Evolutionary conservation across 768 basidiomycete genomes (phyloP).

Genomic region (Hypholoma fasciculare): DNA sequence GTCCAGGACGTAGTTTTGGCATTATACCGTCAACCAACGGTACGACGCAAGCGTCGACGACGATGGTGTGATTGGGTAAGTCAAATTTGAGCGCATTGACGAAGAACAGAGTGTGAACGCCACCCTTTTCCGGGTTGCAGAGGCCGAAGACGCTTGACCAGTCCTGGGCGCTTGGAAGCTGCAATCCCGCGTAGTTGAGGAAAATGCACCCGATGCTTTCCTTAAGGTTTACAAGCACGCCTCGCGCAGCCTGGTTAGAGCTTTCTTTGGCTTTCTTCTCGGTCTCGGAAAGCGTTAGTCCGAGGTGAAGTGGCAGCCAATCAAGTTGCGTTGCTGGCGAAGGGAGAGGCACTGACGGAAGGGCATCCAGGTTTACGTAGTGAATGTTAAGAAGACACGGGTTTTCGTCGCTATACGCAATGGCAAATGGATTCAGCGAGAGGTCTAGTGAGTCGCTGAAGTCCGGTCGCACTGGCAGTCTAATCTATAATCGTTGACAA

Average conservation of each 20-base stretch:
- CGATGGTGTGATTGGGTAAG: slow-evolving; percentile 45
- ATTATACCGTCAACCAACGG: slow-evolving; percentile 29
- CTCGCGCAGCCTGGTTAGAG: slow-evolving; percentile 2
- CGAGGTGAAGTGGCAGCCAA: slow-evolving; percentile 26
- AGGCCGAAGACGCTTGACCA: slow-evolving; percentile 21
- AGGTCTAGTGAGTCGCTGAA: slow-evolving; percentile 14
- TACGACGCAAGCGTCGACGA: slow-evolving; percentile 50
- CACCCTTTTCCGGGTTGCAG: slow-evolving; percentile 13
- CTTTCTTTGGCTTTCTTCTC: slow-evolving; percentile 13
- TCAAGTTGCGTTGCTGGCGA: slow-evolving; percentile 5
- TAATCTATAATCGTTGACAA: slow-evolving; percentile 20
- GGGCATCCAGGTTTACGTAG: slow-evolving; percentile 20
- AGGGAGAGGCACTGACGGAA: slow-evolving; percentile 12
- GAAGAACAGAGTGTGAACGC: slow-evolving; percentile 43
- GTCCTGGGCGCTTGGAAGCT: not conserved
- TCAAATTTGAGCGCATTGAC: slow-evolving; percentile 48
- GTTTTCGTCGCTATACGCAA: slow-evolving; percentile 5
- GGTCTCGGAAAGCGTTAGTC: slow-evolving; percentile 17
- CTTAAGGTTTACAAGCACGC: slow-evolving; percentile 21
- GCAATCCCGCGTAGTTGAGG: slow-evolving; percentile 9
- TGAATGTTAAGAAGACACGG: slow-evolving; percentile 31
- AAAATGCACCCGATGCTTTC: slow-evolving; percentile 20
- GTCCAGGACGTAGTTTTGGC: slow-evolving; percentile 11
- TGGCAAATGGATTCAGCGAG: slow-evolving; percentile 28
- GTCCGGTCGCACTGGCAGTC: slow-evolving; percentile 21